Base-by-base conservation (phyloP, 78 protist genomes). In the Trichosphaerium sp. region DNA sequence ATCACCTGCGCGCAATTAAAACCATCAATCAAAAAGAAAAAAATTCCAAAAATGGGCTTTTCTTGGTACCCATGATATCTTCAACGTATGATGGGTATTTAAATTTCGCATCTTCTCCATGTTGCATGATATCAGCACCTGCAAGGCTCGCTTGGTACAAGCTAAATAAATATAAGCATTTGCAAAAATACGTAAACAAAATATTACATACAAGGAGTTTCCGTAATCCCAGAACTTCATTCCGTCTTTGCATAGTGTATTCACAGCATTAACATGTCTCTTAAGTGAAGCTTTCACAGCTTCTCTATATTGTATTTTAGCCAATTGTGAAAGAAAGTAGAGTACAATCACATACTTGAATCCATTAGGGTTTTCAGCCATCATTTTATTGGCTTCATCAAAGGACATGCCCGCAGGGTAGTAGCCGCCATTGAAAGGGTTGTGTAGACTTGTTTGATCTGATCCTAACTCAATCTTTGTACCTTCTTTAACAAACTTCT, bases 201-300 rank as follows among this genome's bases (percentile, higher is more conserved):
- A 54, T 10, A 10, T 12, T 10, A 10, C 59, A 6, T 10, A 54
- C 59, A 85, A 85, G 11, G 78, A 21, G 41, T 89, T 89, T 25
- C 94, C 94, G 47, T 89, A 89, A 60, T 89, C 94, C 88, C 91
- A 89, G 55, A 89, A 89, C 39, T 64, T 59, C 93, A 89, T 88
- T 31, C 94, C 94, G 39, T 71, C 52, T n/a, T 5, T 18, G 8
- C 74, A 44, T 8, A 88, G 32, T 32, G 12, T 38, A 71, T 90
- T 90, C 63, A 90, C 48, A 23, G 93, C 95, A 15, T 12, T 25
- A 10, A 75, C 87, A 18, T 90, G 95, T 31, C 91, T 42, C 23
- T 39, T 48, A 7, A 90, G 68, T 14, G 84, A 59, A 18, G 82
- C 88, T 38, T 90, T 88, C 4, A 90, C 95, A 35, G 47, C 8